Base-by-base conservation (phyloP, 371 early-diverging fungal species). In the Saksenaea vasiformis region DNA sequence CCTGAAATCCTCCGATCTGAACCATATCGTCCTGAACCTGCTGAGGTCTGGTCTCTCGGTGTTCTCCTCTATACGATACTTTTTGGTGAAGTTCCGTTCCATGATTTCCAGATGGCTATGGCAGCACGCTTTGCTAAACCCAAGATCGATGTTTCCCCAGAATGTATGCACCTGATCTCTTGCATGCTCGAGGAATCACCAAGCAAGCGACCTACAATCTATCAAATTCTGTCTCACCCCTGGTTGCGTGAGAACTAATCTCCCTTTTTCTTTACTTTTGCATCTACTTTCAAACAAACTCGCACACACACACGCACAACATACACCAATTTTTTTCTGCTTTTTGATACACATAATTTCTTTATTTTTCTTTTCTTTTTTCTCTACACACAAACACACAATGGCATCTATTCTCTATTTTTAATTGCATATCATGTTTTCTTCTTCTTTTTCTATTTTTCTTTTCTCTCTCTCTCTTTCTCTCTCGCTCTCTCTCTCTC, bases 21-120 rank as follows among this genome's bases (percentile, higher is more conserved):
- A 71, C 76, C 79, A 59, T 93, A 93, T 69, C 71, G 83, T 19
- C 92, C 92, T 8, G 90, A 89, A 39, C 85, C 91, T 24, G 89
- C 90, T 15, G 95, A 95, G 60, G 79, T 93, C 22, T 95, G 94
- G 94, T 83, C 91, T 0, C 68, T 93, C 5, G 94, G 94, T 22
- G 82, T 90, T 51, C 76, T 91, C 39, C 76, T 93, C 36, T 93
- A 90, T 80, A 91, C 87, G 0, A 85, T 93, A 56, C 77, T 88
- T 28, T 85, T 81, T 65, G 93, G 93, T 9, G 89, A 88, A 65
- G 87, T 85, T 0, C 92, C 93, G 0, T 93, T 93, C 75, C 75
- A 77, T 35, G 78, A 85, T 47, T 77, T 80, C 9, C 54, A 69
- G 68, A 86, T 69, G 70, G 87, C 74, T 35, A 72, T 77, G 58